Evolutionary conservation across 2,329 filamentous ascomycete species (phyloP).

Genomic region (Colletotrichum horii): DNA sequence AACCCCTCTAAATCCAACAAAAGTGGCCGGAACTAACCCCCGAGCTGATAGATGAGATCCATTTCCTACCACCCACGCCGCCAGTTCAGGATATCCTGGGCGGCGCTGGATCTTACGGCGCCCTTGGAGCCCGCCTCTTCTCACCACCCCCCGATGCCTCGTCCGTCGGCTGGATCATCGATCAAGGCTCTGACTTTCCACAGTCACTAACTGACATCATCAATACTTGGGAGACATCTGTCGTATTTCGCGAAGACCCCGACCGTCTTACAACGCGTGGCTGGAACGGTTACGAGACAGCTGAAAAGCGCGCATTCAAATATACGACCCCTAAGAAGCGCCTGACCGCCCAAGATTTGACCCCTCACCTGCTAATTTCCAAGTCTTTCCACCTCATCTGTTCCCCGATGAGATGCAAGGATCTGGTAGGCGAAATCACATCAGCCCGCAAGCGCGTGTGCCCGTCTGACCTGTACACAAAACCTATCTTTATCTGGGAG

Average conservation of each 20-base stretch:
- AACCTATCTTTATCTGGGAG: constrained; percentile 90
- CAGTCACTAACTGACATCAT: constrained; percentile 66
- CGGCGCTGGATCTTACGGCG: constrained; percentile 85
- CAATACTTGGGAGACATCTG: constrained; percentile 77
- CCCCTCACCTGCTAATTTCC: constrained; percentile 68
- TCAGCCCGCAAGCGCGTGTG: constrained; percentile 53
- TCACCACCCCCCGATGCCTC: constrained; percentile 71
- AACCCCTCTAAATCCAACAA: not conserved
- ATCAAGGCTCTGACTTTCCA: constrained; percentile 89
- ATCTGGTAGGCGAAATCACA: constrained; percentile 75
- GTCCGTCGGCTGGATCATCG: constrained; percentile 87
- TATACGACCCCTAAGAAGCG: constrained; percentile 89
- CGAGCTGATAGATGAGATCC: constrained; percentile 80
- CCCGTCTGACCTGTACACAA: constrained; percentile 42
- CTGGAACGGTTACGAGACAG: constrained; percentile 87
- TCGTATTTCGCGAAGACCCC: constrained; percentile 69
- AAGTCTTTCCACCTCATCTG: constrained; percentile 90
- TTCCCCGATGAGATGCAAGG: constrained; percentile 76
- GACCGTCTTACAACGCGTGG: constrained; percentile 81
- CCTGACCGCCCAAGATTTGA: constrained; percentile 75
- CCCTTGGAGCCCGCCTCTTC: constrained; percentile 87
- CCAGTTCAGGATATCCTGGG: constrained; percentile 80
- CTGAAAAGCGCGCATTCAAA: constrained; percentile 76
- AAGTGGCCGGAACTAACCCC: not conserved
- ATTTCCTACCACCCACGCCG: constrained; percentile 74